A percentile compares a stretch with the other conserved stretches of the same genome.
phyloP scores from a whole-genome alignment of 129 eudicot genomes.

The Scalesia atractyloides region DNA sequence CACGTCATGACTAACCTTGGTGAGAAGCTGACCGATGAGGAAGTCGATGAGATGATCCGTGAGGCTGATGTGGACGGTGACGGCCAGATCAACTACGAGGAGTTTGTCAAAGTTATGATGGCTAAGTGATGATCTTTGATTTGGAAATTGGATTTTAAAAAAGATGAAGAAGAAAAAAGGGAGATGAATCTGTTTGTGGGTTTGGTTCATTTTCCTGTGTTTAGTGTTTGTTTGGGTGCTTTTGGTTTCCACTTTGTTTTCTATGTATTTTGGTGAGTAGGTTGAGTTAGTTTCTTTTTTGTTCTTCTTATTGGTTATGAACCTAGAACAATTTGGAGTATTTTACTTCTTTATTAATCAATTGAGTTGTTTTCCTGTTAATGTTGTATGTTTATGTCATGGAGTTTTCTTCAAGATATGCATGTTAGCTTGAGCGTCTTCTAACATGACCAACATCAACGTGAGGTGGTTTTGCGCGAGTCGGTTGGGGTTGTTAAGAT shows the following conservation, averaged over 20 bases:
- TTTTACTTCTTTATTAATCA: constrained; percentile 17
- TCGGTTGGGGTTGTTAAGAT: too few species aligned
- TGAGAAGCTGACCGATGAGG: constrained; percentile 76
- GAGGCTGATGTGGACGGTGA: constrained; percentile 87
- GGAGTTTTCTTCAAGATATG: background rate
- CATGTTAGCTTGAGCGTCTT: background rate
- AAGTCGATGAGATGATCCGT: constrained; percentile 83
- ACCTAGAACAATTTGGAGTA: constrained; percentile 37
- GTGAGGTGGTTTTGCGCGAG: too few species aligned
- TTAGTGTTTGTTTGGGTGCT: constrained; percentile 40
- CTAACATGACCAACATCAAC: too few species aligned
- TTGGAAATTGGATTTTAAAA: constrained; percentile 13
- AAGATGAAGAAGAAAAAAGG: constrained; percentile 3
- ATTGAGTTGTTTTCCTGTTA: constrained; percentile 19
- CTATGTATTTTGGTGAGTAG: constrained; percentile 40
- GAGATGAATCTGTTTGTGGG: constrained; percentile 29
- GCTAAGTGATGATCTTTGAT: constrained; percentile 65
- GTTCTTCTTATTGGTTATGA: constrained; percentile 14
- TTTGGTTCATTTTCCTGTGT: constrained; percentile 40
- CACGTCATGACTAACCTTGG: constrained; percentile 86
- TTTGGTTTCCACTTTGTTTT: constrained; percentile 45
- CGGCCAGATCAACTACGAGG: constrained; percentile 88
- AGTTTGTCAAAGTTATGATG: constrained; percentile 88
- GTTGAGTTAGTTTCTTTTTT: constrained; percentile 29
- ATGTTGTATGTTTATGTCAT: background rate